Evolutionary conservation across 192 early-diverging fungal species (phyloP).

Genomic region (Gaertneriomyces sp.): DNA sequence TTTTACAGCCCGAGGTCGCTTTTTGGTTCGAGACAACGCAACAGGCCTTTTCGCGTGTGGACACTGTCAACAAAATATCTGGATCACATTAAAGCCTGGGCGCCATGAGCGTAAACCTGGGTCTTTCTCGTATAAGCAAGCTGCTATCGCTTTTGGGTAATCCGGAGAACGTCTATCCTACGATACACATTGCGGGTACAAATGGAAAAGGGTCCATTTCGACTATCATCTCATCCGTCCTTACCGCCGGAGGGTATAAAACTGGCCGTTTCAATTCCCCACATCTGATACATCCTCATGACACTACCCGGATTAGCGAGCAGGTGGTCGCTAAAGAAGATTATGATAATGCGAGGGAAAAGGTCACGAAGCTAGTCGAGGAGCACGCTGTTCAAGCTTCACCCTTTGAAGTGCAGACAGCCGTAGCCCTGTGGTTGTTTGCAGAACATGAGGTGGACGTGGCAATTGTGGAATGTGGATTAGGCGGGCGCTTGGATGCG

Average conservation of each 20-base stretch:
- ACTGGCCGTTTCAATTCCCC: conserved; percentile 76
- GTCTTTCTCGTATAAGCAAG: conserved; percentile 43
- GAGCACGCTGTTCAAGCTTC: conserved; percentile 42
- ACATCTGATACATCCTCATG: conserved; percentile 64
- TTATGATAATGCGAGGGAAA: conserved; percentile 25
- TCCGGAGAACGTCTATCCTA: conserved; percentile 48
- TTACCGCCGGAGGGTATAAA: conserved; percentile 25
- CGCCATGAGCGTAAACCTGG: conserved; percentile 27
- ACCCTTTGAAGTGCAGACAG: conserved; percentile 72
- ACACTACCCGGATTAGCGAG: conserved; percentile 62
- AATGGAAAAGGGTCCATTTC: conserved; percentile 87
- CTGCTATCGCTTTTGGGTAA: conserved; percentile 46
- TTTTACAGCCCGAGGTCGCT: too few relatives aligned
- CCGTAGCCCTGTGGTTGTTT: conserved; percentile 41
- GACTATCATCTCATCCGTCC: conserved; percentile 42
- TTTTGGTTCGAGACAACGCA: too few relatives aligned
- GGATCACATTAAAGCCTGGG: not conserved
- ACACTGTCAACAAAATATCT: too few relatives aligned
- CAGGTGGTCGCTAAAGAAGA: conserved; percentile 35
- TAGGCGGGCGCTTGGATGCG: conserved; percentile 77
- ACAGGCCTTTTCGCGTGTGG: too few relatives aligned
- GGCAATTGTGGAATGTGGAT: conserved; percentile 78
- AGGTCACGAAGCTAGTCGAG: conserved; percentile 6
- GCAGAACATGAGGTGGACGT: conserved; percentile 55
- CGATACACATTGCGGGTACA: conserved; percentile 84